A percentile compares a stretch with the other conserved stretches of the same genome.
Conservation (phyloP, 176 grass and related monocot genomes). For the Poa pratensis region DNA sequence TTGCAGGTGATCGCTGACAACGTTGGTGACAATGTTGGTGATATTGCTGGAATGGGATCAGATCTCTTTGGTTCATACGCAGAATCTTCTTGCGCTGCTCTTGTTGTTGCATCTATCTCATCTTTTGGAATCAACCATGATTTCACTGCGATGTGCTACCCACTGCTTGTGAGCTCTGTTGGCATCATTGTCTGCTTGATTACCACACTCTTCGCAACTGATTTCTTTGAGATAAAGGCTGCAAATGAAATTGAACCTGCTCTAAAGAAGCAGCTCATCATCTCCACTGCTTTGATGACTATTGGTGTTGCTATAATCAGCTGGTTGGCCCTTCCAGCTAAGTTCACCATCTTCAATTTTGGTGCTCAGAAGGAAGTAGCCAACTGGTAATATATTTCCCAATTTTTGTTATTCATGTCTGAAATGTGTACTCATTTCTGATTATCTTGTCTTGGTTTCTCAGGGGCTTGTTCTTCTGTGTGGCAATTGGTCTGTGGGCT, state of each 20-base stretch:
- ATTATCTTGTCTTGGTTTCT: slow-evolving; percentile 17
- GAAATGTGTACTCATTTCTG: slow-evolving; percentile 36
- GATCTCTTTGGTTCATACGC: slow-evolving; percentile 93
- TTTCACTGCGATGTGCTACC: slow-evolving; percentile 87
- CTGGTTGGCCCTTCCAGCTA: slow-evolving; percentile 75
- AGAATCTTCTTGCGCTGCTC: slow-evolving; percentile 87
- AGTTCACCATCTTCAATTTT: slow-evolving; percentile 90
- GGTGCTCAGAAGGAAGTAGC: slow-evolving; percentile 75
- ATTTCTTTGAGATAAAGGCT: slow-evolving; percentile 81
- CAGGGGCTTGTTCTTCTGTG: slow-evolving; percentile 93
- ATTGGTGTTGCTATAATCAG: slow-evolving; percentile 76
- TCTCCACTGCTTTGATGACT: slow-evolving; percentile 87
- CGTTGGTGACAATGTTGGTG: slow-evolving; percentile 93
- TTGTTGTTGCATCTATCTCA: slow-evolving; percentile 90
- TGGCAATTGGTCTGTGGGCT: slow-evolving; percentile 89
- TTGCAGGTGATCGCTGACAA: slow-evolving; percentile 90
- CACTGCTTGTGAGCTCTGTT: slow-evolving; percentile 82
- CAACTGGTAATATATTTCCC: slow-evolving; percentile 65
- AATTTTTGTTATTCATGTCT: slow-evolving; percentile 32
- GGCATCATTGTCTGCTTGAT: slow-evolving; percentile 85
- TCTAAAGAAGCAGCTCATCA: slow-evolving; percentile 85
- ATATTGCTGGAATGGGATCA: slow-evolving; percentile 95
- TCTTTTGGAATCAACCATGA: slow-evolving; percentile 90
- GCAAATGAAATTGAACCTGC: slow-evolving; percentile 87
- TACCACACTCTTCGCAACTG: slow-evolving; percentile 84